Conservation (phyloP, 768 basidiomycete genomes). For the Leccinum sublutescens region DNA sequence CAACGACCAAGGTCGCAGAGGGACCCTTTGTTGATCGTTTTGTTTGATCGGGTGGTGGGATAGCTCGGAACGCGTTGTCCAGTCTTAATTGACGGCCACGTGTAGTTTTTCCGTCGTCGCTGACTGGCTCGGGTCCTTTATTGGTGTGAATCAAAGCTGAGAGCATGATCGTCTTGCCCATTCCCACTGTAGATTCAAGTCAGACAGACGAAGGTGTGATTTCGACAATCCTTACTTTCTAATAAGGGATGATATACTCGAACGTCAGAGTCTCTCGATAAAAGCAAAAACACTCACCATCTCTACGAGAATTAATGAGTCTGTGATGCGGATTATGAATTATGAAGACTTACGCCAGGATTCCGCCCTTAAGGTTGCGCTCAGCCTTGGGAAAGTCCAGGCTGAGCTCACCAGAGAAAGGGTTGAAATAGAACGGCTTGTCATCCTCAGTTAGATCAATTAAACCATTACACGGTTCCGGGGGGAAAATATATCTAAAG, state of each 20-base stretch:
- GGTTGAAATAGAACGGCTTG: slow-evolving; percentile 81
- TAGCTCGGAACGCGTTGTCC: slow-evolving; percentile 59
- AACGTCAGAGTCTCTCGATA: slow-evolving; percentile 4
- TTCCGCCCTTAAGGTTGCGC: slow-evolving; percentile 78
- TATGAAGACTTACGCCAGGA: slow-evolving; percentile 68
- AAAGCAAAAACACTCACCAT: slow-evolving; percentile 28
- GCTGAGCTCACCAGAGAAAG: slow-evolving; percentile 87
- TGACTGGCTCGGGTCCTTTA: slow-evolving; percentile 43
- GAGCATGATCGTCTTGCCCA: slow-evolving; percentile 94
- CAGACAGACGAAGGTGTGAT: slow-evolving; percentile 1
- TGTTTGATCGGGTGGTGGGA: slow-evolving; percentile 32
- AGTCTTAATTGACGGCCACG: slow-evolving; percentile 61
- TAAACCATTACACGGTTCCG: slow-evolving; percentile 51
- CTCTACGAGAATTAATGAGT: slow-evolving; percentile 26
- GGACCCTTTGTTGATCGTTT: slow-evolving; percentile 31
- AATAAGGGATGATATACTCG: slow-evolving; percentile 1
- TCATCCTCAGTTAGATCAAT: slow-evolving; percentile 85
- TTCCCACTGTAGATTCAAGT: slow-evolving; percentile 63
- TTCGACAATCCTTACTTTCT: slow-evolving; percentile 48
- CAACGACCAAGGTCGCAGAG: slow-evolving; percentile 83
- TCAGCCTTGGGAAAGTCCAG: slow-evolving; percentile 82
- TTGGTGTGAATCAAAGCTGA: slow-evolving; percentile 87
- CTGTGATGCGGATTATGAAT: background rate
- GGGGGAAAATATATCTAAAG: slow-evolving; percentile 70
- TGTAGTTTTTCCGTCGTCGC: slow-evolving; percentile 26